Conservation (phyloP, 495 filamentous ascomycete species). For the Xylaria sp. region DNA sequence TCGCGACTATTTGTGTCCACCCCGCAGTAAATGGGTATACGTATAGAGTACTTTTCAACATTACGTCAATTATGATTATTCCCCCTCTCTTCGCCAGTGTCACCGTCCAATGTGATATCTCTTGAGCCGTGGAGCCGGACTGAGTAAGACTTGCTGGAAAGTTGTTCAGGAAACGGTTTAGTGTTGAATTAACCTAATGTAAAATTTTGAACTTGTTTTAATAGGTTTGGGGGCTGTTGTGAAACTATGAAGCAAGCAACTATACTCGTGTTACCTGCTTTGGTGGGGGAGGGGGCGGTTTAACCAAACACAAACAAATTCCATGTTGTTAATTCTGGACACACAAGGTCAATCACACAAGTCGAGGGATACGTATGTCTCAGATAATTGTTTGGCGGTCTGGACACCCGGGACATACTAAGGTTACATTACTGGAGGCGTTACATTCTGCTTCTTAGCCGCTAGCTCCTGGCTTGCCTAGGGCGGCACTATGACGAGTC, state of each 20-base stretch:
- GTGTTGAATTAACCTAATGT: not conserved
- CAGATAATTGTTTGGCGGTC: not conserved
- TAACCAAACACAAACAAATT: no score
- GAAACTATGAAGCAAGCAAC: no score
- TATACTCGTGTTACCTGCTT: not conserved
- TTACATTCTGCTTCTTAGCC: no score
- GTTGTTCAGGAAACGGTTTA: no score
- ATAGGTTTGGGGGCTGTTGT: no score
- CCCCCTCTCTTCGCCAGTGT: not conserved
- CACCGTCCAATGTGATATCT: not conserved
- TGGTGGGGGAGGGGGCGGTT: not conserved
- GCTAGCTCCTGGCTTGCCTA: no score
- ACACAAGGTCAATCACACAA: no score
- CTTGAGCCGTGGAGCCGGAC: not conserved
- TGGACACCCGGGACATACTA: no score
- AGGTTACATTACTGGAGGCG: no score
- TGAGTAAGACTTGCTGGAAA: no score
- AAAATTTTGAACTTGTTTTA: not conserved
- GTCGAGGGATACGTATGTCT: not conserved
- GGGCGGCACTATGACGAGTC: no score
- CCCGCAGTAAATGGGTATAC: not conserved
- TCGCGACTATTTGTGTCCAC: not conserved
- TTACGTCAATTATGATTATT: not conserved
- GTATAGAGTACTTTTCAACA: not conserved
- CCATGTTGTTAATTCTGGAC: no score